Evolutionary conservation across 441 rosid species (phyloP).

Genomic region (Metrosideros polymorpha): DNA sequence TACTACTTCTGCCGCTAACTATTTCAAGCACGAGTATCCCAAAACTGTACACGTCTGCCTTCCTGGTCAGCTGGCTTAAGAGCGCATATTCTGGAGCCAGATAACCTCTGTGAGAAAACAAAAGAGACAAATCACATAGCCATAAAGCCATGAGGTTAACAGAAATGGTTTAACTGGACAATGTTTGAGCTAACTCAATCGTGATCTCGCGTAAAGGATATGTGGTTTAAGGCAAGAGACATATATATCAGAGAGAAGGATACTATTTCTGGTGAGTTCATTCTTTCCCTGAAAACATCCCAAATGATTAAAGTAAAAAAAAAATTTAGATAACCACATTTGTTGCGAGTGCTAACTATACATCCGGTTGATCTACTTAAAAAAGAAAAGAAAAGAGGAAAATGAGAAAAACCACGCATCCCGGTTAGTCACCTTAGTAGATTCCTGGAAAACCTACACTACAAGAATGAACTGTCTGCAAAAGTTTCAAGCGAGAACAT

Average conservation of each 20-base stretch:
- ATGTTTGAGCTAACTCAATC: background rate
- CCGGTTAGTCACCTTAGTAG: background rate
- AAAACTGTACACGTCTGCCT: conserved; percentile 89
- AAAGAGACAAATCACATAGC: background rate
- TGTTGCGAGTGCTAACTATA: background rate
- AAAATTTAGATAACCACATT: background rate
- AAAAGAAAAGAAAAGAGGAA: background rate
- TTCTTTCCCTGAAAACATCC: background rate
- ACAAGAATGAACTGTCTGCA: background rate
- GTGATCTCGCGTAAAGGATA: background rate
- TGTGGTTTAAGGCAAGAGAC: background rate
- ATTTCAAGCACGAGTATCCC: conserved; percentile 91
- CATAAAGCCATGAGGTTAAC: background rate
- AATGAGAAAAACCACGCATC: background rate
- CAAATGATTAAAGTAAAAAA: background rate
- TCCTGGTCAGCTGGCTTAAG: conserved; percentile 80
- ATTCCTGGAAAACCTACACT: background rate
- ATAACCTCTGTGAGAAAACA: conserved; percentile 66
- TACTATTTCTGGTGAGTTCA: background rate
- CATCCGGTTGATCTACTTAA: background rate
- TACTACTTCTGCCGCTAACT: conserved; percentile 77
- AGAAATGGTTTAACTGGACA: background rate
- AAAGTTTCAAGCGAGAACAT: background rate
- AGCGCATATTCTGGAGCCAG: conserved; percentile 95
- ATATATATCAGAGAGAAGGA: background rate